phyloP scores from a whole-genome alignment of 805 yeast genomes.

The Schizosaccharomyces cryophilus region DNA sequence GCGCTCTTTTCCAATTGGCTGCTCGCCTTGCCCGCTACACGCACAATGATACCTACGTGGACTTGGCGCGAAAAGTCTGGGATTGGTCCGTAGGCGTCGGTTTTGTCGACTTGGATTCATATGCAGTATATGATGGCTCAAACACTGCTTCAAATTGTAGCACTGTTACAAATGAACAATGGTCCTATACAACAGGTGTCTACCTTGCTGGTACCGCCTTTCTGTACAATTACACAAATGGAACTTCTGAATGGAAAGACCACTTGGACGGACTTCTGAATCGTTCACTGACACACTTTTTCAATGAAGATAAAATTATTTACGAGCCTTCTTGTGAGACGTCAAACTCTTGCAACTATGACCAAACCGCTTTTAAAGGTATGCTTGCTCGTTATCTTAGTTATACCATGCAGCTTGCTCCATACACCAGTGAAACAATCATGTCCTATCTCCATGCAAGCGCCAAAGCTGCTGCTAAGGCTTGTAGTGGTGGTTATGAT shows the following conservation, averaged over 20 bases:
- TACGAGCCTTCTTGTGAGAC: constrained; percentile 53
- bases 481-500: constrained; percentile 63
- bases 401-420: constrained; percentile 34
- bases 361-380: constrained; percentile 54
- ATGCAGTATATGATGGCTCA: constrained; percentile 44
- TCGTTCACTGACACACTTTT: constrained; percentile 18
- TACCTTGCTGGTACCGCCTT: constrained; percentile 46
- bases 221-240: constrained; percentile 36
- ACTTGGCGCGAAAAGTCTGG: constrained; percentile 48
- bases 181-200: constrained; percentile 57
- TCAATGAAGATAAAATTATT: constrained; percentile 30
- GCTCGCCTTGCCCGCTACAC: constrained; percentile 69
- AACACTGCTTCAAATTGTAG: constrained; percentile 22
- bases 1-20: constrained; percentile 53
- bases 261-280: constrained; percentile 26
- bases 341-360: constrained; percentile 33
- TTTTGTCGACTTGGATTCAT: constrained; percentile 17
- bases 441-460: constrained; percentile 24
- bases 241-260: constrained; percentile 28
- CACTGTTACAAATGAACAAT: constrained; percentile 26
- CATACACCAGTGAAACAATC: constrained; percentile 25
- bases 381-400: constrained; percentile 43
- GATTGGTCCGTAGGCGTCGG: constrained; percentile 39
- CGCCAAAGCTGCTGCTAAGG: constrained; percentile 46
- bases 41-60: constrained; percentile 41